Conservation (phyloP, 2,329 filamentous ascomycete species). For the Albophoma yamanashiensis region DNA sequence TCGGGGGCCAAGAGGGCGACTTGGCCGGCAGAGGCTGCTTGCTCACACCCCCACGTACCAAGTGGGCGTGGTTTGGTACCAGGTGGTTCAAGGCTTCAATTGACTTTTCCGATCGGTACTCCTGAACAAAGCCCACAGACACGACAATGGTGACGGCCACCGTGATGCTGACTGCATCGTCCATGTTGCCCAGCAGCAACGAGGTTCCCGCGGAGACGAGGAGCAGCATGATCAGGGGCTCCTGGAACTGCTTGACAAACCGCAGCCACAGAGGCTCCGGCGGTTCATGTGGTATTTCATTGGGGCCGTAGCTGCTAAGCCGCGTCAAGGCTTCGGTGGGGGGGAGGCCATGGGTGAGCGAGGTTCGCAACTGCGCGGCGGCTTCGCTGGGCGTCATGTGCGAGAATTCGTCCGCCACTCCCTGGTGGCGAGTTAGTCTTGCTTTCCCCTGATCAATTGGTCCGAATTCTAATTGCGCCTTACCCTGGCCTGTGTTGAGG, state of each 20-base stretch:
- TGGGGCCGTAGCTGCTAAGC: conserved; percentile 72
- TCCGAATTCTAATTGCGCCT: conserved; percentile 7
- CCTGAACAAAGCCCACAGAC: conserved; percentile 89
- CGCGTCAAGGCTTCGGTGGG: conserved; percentile 72
- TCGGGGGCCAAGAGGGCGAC: conserved; percentile 37
- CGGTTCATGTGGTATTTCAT: conserved; percentile 89
- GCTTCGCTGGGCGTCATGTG: conserved; percentile 68
- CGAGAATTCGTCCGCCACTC: conserved; percentile 48
- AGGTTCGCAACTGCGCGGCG: conserved; percentile 68
- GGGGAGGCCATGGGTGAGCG: conserved; percentile 70
- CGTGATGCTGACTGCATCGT: conserved; percentile 92
- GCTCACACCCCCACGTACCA: conserved; percentile 56
- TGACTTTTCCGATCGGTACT: conserved; percentile 95
- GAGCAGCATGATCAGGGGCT: conserved; percentile 87
- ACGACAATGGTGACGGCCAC: conserved; percentile 96
- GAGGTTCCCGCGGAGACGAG: conserved; percentile 82
- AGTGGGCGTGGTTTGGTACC: conserved; percentile 88
- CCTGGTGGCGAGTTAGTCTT: conserved; percentile 20
- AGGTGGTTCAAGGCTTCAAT: conserved; percentile 89
- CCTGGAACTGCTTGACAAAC: conserved; percentile 93
- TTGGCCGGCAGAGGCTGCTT: conserved; percentile 21
- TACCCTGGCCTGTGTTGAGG: conserved; percentile 46
- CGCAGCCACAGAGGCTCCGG: conserved; percentile 92
- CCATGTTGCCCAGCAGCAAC: conserved; percentile 81
- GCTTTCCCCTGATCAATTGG: too few relatives aligned